Base-by-base conservation (phyloP, 2,329 filamentous ascomycete genomes). In the Alternaria alternata region DNA sequence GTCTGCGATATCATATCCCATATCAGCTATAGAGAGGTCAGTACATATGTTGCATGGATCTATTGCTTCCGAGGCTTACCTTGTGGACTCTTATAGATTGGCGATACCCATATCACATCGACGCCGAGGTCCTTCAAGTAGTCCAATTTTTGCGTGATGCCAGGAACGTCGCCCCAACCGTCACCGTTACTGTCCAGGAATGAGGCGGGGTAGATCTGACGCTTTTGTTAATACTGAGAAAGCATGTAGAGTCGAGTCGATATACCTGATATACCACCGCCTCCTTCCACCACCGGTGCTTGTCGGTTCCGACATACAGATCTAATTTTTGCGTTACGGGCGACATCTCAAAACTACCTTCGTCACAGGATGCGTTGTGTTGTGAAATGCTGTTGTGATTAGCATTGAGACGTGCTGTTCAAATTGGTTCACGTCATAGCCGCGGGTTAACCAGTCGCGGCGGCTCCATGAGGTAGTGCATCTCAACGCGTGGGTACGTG, bases 161-260 rank as follows among this genome's bases (percentile, higher is more conserved):
- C 86, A 41, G 81, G 82, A 32, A 88, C 78, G 65, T 88, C 85
- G 38, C 86, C 86, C 61, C 82, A 79, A 3, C 86, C 86, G 61
- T 85, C 82, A 20, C 82, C 83, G 22, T 84, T 87, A 28, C 83
- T 84, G 70, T 88, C 86, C 51, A 86, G 81, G 74, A 88, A 88
- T 3, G 85, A 87, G 5, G 86, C 83, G 8, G 86, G 85, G 68
- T 88, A 89, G 49, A 89, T 82, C 69, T 84, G 34, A 6, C 18
- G 22, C 2, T 4, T 1, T 5, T 14, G 14, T 46, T 7, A 44
- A 32, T 28, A 26, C 60, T 42, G 63, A 44, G 11, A 38, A 52
- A 3, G 7, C 8, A 14, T n/a, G 5, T 26, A 20, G 1, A 4
- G 28, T 49, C 16, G 5, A 12, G 9, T 36, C 0, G 6, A 0